A percentile compares a stretch with the other conserved stretches of the same genome.
Conservation (phyloP, 2,329 filamentous ascomycete species). For the Verticillium klebahnii region DNA sequence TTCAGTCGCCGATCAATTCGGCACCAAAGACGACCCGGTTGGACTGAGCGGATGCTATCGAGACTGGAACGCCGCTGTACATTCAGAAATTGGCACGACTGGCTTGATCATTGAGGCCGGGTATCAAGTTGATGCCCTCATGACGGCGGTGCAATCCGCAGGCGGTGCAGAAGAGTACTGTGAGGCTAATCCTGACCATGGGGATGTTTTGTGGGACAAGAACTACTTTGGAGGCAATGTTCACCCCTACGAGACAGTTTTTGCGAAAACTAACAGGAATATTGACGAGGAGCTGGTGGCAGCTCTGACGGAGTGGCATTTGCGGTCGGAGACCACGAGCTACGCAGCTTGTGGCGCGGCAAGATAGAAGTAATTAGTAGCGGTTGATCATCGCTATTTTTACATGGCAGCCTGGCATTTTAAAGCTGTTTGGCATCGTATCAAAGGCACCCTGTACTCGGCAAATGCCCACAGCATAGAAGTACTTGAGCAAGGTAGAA, state of each 20-base stretch:
- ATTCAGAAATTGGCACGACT: slow-evolving; percentile 26
- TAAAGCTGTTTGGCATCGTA: too few relatives aligned
- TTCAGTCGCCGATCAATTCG: slow-evolving; percentile 17
- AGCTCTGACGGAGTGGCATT: slow-evolving; percentile 25
- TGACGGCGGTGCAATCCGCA: slow-evolving; percentile 21
- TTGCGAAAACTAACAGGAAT: slow-evolving; percentile 27
- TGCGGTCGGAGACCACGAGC: slow-evolving; percentile 14
- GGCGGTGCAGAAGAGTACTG: slow-evolving; percentile 8
- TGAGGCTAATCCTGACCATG: slow-evolving; percentile 9
- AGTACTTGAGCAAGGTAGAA: background rate
- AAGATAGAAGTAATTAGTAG: too few relatives aligned
- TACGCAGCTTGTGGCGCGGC: slow-evolving; percentile 15
- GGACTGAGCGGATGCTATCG: slow-evolving; percentile 24
- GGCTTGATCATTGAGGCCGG: slow-evolving; percentile 20
- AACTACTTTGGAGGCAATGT: slow-evolving; percentile 27
- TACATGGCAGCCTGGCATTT: too few relatives aligned
- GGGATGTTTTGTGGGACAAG: slow-evolving; percentile 19
- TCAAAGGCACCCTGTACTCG: too few relatives aligned
- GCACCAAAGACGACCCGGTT: slow-evolving; percentile 17
- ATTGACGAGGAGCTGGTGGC: slow-evolving; percentile 21
- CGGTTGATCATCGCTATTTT: too few relatives aligned
- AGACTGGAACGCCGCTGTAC: slow-evolving; percentile 19
- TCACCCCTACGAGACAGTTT: slow-evolving; percentile 33
- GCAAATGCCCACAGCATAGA: too few relatives aligned
- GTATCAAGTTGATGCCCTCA: slow-evolving; percentile 27